Base-by-base conservation (phyloP, 2,329 filamentous ascomycete genomes). In the Cordyceps javanica region DNA sequence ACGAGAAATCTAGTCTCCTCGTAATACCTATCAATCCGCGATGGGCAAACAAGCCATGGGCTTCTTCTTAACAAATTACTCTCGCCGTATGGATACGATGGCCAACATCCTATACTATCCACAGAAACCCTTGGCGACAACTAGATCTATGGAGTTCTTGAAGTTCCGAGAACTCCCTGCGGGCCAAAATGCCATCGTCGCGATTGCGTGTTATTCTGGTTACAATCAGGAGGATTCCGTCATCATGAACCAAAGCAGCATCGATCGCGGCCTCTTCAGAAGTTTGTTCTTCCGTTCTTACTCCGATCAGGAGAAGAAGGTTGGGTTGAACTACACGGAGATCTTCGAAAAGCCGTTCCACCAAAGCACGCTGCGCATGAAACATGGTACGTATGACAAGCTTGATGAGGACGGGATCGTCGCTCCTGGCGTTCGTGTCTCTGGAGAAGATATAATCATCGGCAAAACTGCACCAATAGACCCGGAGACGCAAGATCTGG, bases 31-130 rank as follows among this genome's bases (percentile, higher is more conserved):
- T 73, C 93, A 97, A 76, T 97, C 93, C 67, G 94, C 94, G 70
- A 99, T 99, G 94, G 94, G 95, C 79, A 99, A 99, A 76, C 94
- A 99, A 82, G 94, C 94, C 61, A 99, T 99, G 95, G 94, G 95
- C 69, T 92, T 97, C 66, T 97, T 96, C 77, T 81, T 99, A 58
- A 99, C 95, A 13, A 99, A 99, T 71, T 99, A 96, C 73, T 88
- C 90, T 41, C 86, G 93, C 61, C 91, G 94, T 62, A 97, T 99
- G 93, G 94, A 99, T 69, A 99, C 94, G 5, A 99, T 99, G 94
- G 89, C 93, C 66, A 99, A 99, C 67, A 96, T 99, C 70, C 84
- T 99, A 4, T 99, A 99, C 75, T 99, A 99, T 68, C 94, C 94
- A 0, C 94, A 99, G 74, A 99, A 99, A 72, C 94, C 94, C 8